Conservation (phyloP, 257 asterid genomes). For the Salvia splendens region DNA sequence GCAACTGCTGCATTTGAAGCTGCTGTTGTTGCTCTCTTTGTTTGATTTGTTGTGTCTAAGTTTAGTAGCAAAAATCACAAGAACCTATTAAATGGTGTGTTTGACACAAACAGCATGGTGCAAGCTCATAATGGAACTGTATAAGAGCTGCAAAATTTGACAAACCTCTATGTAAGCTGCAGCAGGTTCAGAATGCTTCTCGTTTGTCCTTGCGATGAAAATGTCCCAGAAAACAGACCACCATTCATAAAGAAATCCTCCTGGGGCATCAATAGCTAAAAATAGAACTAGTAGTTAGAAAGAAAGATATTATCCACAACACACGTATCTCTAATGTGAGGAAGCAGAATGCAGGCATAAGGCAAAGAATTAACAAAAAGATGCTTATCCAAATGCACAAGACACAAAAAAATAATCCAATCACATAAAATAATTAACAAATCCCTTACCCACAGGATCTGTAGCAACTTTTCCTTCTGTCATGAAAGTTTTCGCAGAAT, state of each 20-base stretch:
- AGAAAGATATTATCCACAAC: neutral
- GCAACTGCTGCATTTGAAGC: slow-evolving; percentile 91
- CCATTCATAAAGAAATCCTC: slow-evolving; percentile 99
- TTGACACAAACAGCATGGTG: slow-evolving; percentile 7
- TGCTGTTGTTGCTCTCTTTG: slow-evolving; percentile 96
- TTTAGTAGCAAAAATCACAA: slow-evolving; percentile 23
- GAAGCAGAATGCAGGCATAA: slow-evolving; percentile 15
- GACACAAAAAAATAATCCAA: slow-evolving; percentile 32
- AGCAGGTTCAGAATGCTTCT: slow-evolving; percentile 98
- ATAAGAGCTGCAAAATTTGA: slow-evolving; percentile 29
- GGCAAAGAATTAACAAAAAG: neutral
- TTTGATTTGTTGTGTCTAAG: slow-evolving; percentile 91
- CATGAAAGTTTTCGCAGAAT: slow-evolving; percentile 98
- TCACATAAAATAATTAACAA: slow-evolving; percentile 4
- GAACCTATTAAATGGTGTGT: slow-evolving; percentile 2
- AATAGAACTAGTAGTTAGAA: slow-evolving; percentile 10
- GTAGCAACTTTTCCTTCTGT: slow-evolving; percentile 98
- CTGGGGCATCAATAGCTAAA: slow-evolving; percentile 99
- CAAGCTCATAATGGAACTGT: slow-evolving; percentile 10
- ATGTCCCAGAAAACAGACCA: slow-evolving; percentile 99
- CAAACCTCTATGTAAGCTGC: slow-evolving; percentile 97
- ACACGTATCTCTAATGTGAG: slow-evolving; percentile 8
- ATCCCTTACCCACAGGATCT: slow-evolving; percentile 87
- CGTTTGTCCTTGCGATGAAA: slow-evolving; percentile 96
- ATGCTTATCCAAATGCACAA: slow-evolving; percentile 63